Evolutionary conservation across 148 eudicot species (phyloP).

Genomic region (Tetragonia tetragonoides): DNA sequence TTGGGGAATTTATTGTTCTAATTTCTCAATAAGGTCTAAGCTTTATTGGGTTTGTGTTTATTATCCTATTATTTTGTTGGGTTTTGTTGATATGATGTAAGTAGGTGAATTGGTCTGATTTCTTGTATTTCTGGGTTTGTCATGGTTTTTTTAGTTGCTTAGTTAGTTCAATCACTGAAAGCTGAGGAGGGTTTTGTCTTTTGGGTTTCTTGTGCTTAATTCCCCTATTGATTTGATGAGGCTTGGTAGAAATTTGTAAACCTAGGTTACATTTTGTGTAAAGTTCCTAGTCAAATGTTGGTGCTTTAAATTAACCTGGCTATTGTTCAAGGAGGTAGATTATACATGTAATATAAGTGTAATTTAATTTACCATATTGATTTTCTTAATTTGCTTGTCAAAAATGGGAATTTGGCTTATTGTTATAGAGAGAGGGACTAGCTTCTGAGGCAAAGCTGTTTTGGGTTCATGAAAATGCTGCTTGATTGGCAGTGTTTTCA

Average conservation of each 20-base stretch:
- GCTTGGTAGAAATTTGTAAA: background rate
- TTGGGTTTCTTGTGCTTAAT: too few species aligned
- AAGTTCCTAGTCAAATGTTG: background rate
- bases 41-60: conserved; percentile 6
- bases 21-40: background rate
- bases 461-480: background rate
- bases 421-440: background rate
- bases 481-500: background rate
- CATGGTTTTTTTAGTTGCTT: background rate
- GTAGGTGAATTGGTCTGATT: background rate
- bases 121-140: background rate
- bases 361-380: background rate
- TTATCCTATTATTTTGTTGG: conserved; percentile 1
- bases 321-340: background rate
- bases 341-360: background rate
- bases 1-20: background rate
- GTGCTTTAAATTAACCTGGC: background rate
- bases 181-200: too few species aligned
- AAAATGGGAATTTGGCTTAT: background rate
- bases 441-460: background rate
- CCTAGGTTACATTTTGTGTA: background rate
- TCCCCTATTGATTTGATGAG: background rate
- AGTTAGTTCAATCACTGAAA: too few species aligned
- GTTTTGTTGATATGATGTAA: background rate
- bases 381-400: background rate